Conservation (phyloP, 1,139 yeast genomes). For the Spathaspora sp. region DNA sequence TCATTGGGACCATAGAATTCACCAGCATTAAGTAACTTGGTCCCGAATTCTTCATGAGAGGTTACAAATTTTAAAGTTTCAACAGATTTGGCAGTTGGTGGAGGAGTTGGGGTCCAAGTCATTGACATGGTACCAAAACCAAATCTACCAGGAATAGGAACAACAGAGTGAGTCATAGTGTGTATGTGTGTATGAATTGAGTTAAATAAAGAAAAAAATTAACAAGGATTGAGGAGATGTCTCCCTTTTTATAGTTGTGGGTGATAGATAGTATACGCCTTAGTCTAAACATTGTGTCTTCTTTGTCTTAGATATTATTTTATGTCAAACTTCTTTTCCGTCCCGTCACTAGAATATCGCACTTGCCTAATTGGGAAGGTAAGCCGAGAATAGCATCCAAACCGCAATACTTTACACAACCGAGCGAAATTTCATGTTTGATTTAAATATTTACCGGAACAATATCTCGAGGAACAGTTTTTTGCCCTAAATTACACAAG, state of each 20-base stretch:
- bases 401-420: neutral
- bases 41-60: slow-evolving; percentile 40
- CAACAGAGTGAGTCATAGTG: slow-evolving; percentile 13
- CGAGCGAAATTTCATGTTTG: slow-evolving; percentile 3
- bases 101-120: slow-evolving; percentile 52
- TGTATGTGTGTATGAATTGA: slow-evolving; percentile 5
- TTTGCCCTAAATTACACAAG: too few relatives aligned
- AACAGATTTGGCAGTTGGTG: slow-evolving; percentile 46
- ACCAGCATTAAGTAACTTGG: slow-evolving; percentile 68
- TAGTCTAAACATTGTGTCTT: neutral
- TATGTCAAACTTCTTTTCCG: neutral
- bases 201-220: neutral
- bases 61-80: slow-evolving; percentile 47
- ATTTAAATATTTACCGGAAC: neutral
- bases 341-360: slow-evolving; percentile 5
- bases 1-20: slow-evolving; percentile 69
- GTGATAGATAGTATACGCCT: neutral
- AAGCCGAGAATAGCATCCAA: neutral
- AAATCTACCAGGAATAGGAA: slow-evolving; percentile 28
- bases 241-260: slow-evolving; percentile 4
- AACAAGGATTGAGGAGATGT: neutral
- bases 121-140: slow-evolving; percentile 69
- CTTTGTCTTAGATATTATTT: neutral
- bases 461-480: neutral
- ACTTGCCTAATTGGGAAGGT: slow-evolving; percentile 6